Evolutionary conservation across 306 rosid species (phyloP), one percentile per base, ranked within the genome.

Genomic region (Fagus crenata): DNA sequence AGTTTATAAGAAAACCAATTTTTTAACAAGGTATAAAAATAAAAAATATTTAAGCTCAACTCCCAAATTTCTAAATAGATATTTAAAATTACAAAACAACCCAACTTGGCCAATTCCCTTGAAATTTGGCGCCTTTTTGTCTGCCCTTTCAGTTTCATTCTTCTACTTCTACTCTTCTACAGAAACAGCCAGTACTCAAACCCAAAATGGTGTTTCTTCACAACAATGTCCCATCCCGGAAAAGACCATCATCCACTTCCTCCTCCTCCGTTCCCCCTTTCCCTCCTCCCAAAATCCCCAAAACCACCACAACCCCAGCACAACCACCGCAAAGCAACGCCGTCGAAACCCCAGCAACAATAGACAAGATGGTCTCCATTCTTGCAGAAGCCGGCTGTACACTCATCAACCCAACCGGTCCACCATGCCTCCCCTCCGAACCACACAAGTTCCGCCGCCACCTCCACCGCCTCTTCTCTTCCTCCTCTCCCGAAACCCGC

Each of bases 381-480:
- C 49, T 84, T n/a, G 87, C 87, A 54, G 87, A 84, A 37, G 84
- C 87, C 2, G 87, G 84, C 3, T 79, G 84, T 41, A 84, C 87
- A 5, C 84, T 84, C 70, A 13, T 84, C 69, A 76, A 84, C 41
- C 76, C 78, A 53, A 73, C 84, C 9, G 87, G 87, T 33, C 87
- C 84, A 0, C 87, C 87, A 6, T 80, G 84, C 64, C 72, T 80
- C 72, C 87, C 84, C 41, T 40, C 82, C 79, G 80, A 84, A 12
- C 80, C 58, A 43, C 76, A 67, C 84, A 76, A 76, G 69, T 75
- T 84, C 79, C 87, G 84, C 65, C 84, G 84, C 65, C 76, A 80
- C 35, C 84, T 84, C 59, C 82, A 80, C 41, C 78, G 71, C 18
- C 43, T 71, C 4, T 84, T 84, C 53, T 84, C 81, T 33, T 79